Evolutionary conservation across 805 yeast genomes (phyloP), one percentile per base, ranked within the genome.

Genomic region (Sugiyamaella qingdaonensis): DNA sequence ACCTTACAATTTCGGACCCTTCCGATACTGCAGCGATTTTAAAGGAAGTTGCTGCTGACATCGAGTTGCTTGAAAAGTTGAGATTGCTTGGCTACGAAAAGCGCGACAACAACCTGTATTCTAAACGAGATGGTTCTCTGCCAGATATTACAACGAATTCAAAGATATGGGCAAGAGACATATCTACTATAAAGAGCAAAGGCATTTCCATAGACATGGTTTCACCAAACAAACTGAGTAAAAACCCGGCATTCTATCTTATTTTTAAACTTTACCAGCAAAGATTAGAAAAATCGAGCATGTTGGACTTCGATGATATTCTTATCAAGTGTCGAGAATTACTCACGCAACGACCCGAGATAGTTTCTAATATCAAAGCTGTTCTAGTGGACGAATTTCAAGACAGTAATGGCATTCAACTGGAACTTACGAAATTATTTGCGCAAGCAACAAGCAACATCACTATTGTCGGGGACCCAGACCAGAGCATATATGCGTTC

Each of bases 401-500:
- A 70, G 99, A 94, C 62, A 90, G 97, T 0, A 88, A 86, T 61
- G 73, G 73, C 34, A 75, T 89, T 14, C 98, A 92, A 65, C 73
- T 89, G 58, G 79, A 81, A 51, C 71, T 94, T 45, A 78, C 88
- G 74, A 77, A 77, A 56, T 70, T 73, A 3, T 68, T 86, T 32
- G 75, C 84, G 0, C 66, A 69, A 16, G 43, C 42, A 2, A 33
- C 43, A n/a, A 13, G 49, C 7, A 35, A 58, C 19, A 77, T 92
- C 8, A 88, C 97, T 0, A 84, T 90, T 1, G 97, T 92, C 1
- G 99, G 99, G 0, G 99, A 92, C 64, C 96, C 97, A 0, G 97
- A 94, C 67, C 99, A 92, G 68, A 85, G 95, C 63, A 92, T 92
- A 19, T 92, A 94, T 66, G 89, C 85, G 0, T 92, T 92, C 61